Base-by-base conservation (phyloP, 2,329 filamentous ascomycete species). In the Neofusicoccum cordaticola region DNA sequence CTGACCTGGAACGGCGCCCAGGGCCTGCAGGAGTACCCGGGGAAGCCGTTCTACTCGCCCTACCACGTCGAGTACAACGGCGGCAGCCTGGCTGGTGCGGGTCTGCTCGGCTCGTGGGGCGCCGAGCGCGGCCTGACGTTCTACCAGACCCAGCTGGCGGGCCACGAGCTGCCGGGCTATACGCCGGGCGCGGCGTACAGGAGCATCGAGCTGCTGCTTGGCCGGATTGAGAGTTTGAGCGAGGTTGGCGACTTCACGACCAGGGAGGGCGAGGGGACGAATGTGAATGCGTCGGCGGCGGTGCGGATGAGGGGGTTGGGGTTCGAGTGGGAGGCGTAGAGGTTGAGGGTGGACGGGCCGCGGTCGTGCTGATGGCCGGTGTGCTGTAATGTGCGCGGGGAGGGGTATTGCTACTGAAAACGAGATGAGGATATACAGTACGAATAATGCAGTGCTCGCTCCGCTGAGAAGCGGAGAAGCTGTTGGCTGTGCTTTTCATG, bases 1-100 rank as follows among this genome's bases (percentile, higher is more conserved):
- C 80, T 84, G 75, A 85, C 82, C 2, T 84, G 82, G 81, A 79
- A 82, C 69, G 82, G 82, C 13, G 66, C 70, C 2, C 79, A 82
- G 58, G 82, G 82, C 11, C 78, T 85, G 47, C 76, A 80, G 27
- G 64, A 70, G 4, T 77, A 78, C 22, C 82, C 82, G 0, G 70
- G 67, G 17, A 75, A 71, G n/a, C 72, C 72, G 1, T 76, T 83
- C 48, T 81, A 79, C 66, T 75, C 75, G 0, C 80, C 81, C 0
- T 80, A 79, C 69, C 79, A 82, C 68, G 76, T 77, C 0, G 77
- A 79, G 65, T 78, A 75, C 66, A 78, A 79, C 61, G 67, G 68
- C 2, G 78, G 78, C 17, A 66, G 74, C 2, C 71, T 79, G 17
- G 76, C 78, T 0, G 81, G 78, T 13, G 70, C 77, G 7, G 80